Percentiles rank a stretch among this genome's conserved stretches.
phyloP scores from a whole-genome alignment of 169 alveolate species.

The Plasmodium gonderi region DNA sequence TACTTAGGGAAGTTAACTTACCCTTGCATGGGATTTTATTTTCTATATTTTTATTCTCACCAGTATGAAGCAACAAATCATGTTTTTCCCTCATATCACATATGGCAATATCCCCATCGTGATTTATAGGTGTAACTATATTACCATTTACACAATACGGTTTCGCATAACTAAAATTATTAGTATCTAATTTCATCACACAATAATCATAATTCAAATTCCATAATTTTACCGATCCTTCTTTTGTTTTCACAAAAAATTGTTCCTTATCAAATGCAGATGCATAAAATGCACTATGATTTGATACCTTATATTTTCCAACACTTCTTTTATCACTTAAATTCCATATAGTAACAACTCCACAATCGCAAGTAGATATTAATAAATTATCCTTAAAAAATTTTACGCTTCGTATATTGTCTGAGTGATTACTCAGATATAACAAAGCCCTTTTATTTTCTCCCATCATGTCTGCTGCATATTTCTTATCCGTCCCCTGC shows the following conservation, averaged over 20 bases:
- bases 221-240: slow-evolving; percentile 51
- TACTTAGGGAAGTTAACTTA: no score
- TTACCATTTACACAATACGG: slow-evolving; percentile 23
- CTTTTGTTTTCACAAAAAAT: slow-evolving; percentile 43
- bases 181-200: slow-evolving; percentile 12
- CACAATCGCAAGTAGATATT: slow-evolving; percentile 19
- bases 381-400: slow-evolving; percentile 14
- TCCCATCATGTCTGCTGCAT: background rate
- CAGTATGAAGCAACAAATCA: background rate
- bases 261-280: slow-evolving; percentile 4
- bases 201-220: background rate
- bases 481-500: background rate
- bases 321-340: slow-evolving; percentile 6
- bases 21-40: no score
- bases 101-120: slow-evolving; percentile 45
- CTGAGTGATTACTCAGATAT: slow-evolving; percentile 35
- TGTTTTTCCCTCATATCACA: background rate
- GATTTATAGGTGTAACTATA: slow-evolving; percentile 38
- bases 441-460: background rate
- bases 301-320: slow-evolving; percentile 30
- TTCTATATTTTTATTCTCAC: no score
- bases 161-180: slow-evolving; percentile 16
- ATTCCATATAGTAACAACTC: slow-evolving; percentile 32
- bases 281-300: slow-evolving; percentile 28
- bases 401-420: slow-evolving; percentile 31